Evolutionary conservation across 176 grass and related monocot genomes (phyloP).

Genomic region (Chloris gayana): DNA sequence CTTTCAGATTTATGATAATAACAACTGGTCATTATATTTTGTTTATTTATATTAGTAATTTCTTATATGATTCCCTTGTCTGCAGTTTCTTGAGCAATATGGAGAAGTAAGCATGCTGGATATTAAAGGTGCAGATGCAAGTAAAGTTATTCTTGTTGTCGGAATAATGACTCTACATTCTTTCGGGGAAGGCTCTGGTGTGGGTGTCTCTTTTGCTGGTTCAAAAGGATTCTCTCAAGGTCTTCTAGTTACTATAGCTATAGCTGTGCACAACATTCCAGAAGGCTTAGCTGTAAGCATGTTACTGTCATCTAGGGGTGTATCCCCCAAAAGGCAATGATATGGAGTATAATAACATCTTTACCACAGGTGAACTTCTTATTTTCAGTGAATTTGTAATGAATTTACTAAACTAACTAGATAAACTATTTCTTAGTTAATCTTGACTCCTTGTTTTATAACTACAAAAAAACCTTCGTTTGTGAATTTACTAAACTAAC

Average conservation of each 20-base stretch:
- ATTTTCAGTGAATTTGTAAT: too few relatives aligned
- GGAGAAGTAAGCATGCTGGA: slow-evolving; percentile 99
- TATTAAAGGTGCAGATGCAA: slow-evolving; percentile 98
- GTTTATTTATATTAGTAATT: slow-evolving; percentile 11
- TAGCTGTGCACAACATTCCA: slow-evolving; percentile 98
- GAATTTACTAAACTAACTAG: too few relatives aligned
- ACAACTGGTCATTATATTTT: neutral
- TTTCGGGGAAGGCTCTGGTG: slow-evolving; percentile 97
- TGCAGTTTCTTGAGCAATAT: slow-evolving; percentile 87
- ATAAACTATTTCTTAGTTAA: slow-evolving; percentile 21
- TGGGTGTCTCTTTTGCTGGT: slow-evolving; percentile 95
- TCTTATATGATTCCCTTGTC: slow-evolving; percentile 17
- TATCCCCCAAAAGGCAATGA: slow-evolving; percentile 95
- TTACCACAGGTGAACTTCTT: slow-evolving; percentile 76
- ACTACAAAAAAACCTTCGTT: neutral
- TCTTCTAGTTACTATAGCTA: slow-evolving; percentile 89
- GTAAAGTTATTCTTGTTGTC: slow-evolving; percentile 98
- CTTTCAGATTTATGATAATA: slow-evolving; percentile 5
- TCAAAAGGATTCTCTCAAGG: slow-evolving; percentile 94
- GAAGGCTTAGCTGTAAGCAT: slow-evolving; percentile 99
- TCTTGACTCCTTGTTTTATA: neutral
- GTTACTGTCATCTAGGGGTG: slow-evolving; percentile 83
- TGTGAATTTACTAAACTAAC: slow-evolving; percentile 23
- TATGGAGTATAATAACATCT: slow-evolving; percentile 99
- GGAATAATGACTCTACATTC: slow-evolving; percentile 99